Percentiles rank a stretch among this genome's conserved stretches.
phyloP scores from a whole-genome alignment of 768 basidiomycete genomes.

The Boletus rex-veris region DNA sequence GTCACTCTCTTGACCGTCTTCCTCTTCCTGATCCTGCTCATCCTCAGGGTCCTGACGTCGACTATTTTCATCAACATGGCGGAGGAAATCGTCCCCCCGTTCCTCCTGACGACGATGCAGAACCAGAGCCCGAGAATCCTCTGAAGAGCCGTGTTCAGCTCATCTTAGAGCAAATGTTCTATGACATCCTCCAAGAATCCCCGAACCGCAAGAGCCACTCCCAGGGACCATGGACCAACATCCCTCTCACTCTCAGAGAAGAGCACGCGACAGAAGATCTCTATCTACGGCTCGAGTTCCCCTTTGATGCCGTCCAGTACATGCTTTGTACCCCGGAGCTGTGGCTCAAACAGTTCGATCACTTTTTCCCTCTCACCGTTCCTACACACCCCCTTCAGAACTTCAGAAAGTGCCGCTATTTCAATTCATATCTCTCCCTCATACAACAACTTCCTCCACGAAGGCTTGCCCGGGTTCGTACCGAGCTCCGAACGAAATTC shows the following conservation, averaged over 20 bases:
- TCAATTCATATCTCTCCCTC: too few species aligned
- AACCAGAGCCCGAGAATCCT: background rate
- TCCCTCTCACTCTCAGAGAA: background rate
- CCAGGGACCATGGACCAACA: slow-evolving; percentile 2
- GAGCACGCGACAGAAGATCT: background rate
- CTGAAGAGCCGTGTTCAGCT: background rate
- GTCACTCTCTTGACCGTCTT: background rate
- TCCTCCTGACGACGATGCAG: background rate
- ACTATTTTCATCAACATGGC: background rate
- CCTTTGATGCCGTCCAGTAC: background rate
- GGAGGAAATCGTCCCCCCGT: background rate
- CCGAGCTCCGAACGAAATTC: too few species aligned
- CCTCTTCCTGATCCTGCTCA: background rate
- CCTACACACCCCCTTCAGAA: too few species aligned
- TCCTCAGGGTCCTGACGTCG: slow-evolving; percentile 3
- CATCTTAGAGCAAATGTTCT: slow-evolving; percentile 1
- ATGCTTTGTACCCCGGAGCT: background rate
- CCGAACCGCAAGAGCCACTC: background rate
- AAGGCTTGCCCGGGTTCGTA: too few species aligned
- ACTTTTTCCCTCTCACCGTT: background rate
- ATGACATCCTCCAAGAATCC: background rate
- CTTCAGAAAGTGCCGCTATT: too few species aligned
- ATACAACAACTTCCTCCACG: too few species aligned
- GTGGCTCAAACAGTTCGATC: background rate
- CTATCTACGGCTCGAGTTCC: background rate